These are phyloP conservation scores for Alternaria sp. DNA, from an alignment of 2,329 filamentous ascomycete genomes.

Conservation along the genomic window DNA sequence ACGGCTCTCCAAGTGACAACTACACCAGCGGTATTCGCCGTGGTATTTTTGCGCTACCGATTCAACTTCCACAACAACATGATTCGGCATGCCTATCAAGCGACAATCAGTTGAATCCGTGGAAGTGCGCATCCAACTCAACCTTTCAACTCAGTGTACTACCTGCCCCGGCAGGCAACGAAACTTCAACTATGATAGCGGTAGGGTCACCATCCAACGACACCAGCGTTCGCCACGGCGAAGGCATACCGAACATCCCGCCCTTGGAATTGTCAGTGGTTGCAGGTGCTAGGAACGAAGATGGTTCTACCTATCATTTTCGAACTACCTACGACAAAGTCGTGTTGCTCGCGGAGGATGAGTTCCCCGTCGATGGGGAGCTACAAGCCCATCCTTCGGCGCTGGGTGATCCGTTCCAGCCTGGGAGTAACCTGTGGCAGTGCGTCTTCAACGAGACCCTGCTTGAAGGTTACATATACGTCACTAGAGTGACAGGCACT, in stretches of 20 bases:
- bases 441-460: conserved; percentile 40
- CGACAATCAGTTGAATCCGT: conserved; percentile 36
- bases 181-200: conserved; percentile 23
- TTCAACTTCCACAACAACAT: conserved; percentile 33
- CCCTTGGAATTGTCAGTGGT: conserved; percentile 19
- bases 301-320: conserved; percentile 32
- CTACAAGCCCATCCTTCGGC: not conserved
- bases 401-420: conserved; percentile 16
- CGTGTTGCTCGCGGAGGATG: conserved; percentile 29
- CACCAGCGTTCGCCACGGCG: conserved; percentile 26
- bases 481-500: conserved; percentile 5
- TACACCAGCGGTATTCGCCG: conserved; percentile 19
- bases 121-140: conserved; percentile 34
- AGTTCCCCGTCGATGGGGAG: conserved; percentile 16
- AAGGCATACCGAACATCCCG: conserved; percentile 26
- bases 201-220: conserved; percentile 17
- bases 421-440: conserved; percentile 34
- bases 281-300: not conserved
- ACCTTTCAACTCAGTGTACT: conserved; percentile 32
- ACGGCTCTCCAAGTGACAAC: conserved; percentile 3
- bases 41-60: conserved; percentile 32
- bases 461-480: conserved; percentile 38
- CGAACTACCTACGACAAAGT: conserved; percentile 34
- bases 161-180: conserved; percentile 19
- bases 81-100: conserved; percentile 38